Evolutionary conservation across 2,329 filamentous ascomycete genomes (phyloP), one percentile per base, ranked within the genome.

Genomic region (Cercospora sojina): DNA sequence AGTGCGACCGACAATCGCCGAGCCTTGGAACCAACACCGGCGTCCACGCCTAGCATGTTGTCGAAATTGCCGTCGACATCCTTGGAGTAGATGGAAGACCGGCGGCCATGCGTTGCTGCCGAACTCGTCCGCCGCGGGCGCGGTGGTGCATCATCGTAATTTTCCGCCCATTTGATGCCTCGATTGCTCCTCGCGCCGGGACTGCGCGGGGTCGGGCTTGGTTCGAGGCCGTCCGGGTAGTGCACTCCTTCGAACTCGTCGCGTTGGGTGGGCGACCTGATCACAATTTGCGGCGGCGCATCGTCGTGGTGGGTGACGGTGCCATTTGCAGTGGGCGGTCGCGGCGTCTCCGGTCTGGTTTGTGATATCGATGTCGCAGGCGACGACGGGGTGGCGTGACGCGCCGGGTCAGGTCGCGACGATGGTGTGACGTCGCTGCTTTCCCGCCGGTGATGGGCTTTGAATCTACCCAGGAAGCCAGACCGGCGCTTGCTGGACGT

Each of bases 1-100:
- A 77, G 66, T 23, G 67, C 63, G 1, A 76, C 70, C 12, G 76
- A 78, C 10, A 78, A 71, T 57, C 73, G 70, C 35, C 76, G 74
- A 18, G 77, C 76, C 64, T 77, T 78, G 9, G 74, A 75, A 16
- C 77, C 77, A 10, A 73, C 75, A 67, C 77, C 77, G 32, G 66
- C 57, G 59, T 76, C 74, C 10, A 77, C 76, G 63, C 75, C 75
- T 60, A 73, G 69, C 18, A 67, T 47, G 62, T 74, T 72, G 49
- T 73, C 75, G 31, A 62, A 62, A 27, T 62, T 62, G 29, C 69
- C 72, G 38, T 75, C 74, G 27, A 68, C 70, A 38, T 67, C 67
- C 57, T 71, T 70, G 51, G 70, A 72, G 60, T 75, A 77, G 59
- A 77, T 76, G 47, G 74, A 76, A 8, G 74, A 74, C 47, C 74